phyloP scores from a whole-genome alignment of 352 stramenopile species.

The Blastocystis sp. region DNA sequence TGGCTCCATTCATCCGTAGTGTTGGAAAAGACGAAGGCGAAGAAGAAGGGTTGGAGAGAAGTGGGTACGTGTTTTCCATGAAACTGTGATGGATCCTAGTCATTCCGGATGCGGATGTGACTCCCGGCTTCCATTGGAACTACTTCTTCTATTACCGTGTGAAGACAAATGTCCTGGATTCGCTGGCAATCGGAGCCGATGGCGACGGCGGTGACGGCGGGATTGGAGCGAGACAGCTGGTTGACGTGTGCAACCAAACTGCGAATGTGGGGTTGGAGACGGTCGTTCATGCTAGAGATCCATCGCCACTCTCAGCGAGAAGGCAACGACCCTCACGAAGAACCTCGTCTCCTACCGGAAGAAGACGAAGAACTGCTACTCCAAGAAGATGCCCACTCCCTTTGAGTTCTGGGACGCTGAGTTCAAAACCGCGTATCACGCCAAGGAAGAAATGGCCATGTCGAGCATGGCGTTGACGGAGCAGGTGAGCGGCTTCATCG shows the following conservation, averaged over 20 bases:
- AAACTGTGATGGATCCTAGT: neutral
- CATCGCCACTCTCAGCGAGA: neutral
- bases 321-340: slow-evolving; percentile 8
- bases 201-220: neutral
- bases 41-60: slow-evolving; percentile 50
- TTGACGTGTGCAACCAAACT: slow-evolving; percentile 46
- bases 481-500: slow-evolving; percentile 32
- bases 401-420: slow-evolving; percentile 35
- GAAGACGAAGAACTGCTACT: slow-evolving; percentile 63
- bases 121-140: slow-evolving; percentile 16
- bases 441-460: slow-evolving; percentile 4
- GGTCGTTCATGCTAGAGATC: neutral
- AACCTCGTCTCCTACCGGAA: slow-evolving; percentile 40
- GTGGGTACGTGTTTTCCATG: neutral
- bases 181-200: neutral
- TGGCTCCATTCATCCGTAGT: neutral
- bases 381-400: slow-evolving; percentile 48
- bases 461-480: slow-evolving; percentile 19
- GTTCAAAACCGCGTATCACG: slow-evolving; percentile 3
- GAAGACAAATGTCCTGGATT: slow-evolving; percentile 44
- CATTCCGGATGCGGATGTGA: neutral
- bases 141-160: slow-evolving; percentile 28
- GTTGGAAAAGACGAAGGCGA: slow-evolving; percentile 5
- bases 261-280: neutral
- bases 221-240: slow-evolving; percentile 17